Evolutionary conservation across 805 yeast genomes (phyloP), one percentile per base, ranked within the genome.

Genomic region (Saccharomyces jurei): DNA sequence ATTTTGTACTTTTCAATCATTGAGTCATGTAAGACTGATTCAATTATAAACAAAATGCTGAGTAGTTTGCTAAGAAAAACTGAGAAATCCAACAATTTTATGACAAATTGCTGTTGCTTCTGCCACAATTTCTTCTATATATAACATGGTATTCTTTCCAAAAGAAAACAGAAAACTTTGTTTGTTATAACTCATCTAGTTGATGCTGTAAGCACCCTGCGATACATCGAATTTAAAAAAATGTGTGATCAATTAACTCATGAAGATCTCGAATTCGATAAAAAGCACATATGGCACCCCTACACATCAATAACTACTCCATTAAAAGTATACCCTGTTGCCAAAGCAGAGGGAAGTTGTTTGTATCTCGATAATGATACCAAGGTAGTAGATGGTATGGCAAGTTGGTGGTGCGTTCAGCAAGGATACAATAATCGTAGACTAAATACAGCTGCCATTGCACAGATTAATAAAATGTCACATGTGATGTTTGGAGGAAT

Each of bases 321-420:
- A 4, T 54, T 62, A 28, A 55, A 59, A 1, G 65, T 63, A 14
- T 63, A 57, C 50, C 67, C 63, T 9, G 65, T 66, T 8, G 53
- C 54, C 9, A 56, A 61, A 9, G 67, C 70, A 3, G 27, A 52
- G 6, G 70, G 67, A 4, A 60, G 62, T 30, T 51, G 44, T 22
- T 50, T 67, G 6, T 58, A 57, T 5, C 52, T 66, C 8, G 60
- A 60, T 10, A 41, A 55, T 28, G 59, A 57, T 9, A 46, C 48
- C 27, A 53, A 57, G 17, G 48, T 65, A 4, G 54, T 66, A 13
- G 70, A 68, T 49, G 71, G 66, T 14, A 67, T 68, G 70, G 63
- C 70, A 3, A 63, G 69, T 9, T 68, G 70, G 70, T 68, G 71
- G 70, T 64, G 70, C 52, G 62, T 64, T 46, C 60, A 65, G n/a